A percentile compares a stretch with the other conserved stretches of the same genome.
Conservation (phyloP, 2,329 filamentous ascomycete species). For the Phoma herbarum region DNA sequence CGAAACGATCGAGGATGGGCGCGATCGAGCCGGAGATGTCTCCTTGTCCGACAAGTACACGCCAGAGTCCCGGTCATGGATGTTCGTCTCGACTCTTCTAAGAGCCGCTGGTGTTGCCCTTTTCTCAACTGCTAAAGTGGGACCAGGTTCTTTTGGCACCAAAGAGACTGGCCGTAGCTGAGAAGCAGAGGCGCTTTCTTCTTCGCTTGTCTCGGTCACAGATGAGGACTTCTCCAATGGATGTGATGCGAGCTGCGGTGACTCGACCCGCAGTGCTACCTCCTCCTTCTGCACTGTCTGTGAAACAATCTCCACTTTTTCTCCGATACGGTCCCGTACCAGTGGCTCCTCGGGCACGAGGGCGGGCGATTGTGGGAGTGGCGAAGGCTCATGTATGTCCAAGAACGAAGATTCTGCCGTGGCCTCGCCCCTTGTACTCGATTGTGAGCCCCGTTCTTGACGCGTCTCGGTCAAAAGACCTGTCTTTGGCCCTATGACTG, state of each 20-base stretch:
- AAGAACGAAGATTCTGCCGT: not conserved
- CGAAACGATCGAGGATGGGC: constrained; percentile 22
- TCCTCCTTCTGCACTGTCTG: not conserved
- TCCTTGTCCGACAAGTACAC: constrained; percentile 37
- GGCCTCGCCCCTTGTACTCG: not conserved
- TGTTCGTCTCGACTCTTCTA: not conserved
- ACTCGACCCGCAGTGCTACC: not conserved
- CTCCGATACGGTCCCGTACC: not conserved
- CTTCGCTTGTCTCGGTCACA: not conserved
- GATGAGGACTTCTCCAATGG: not conserved
- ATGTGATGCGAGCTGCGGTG: not conserved
- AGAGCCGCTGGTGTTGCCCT: not conserved
- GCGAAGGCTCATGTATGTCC: constrained; percentile 2
- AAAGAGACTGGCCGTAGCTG: not conserved
- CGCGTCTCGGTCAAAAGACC: not conserved
- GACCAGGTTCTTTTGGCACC: constrained; percentile 2
- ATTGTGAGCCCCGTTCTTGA: not conserved
- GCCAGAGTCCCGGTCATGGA: constrained; percentile 36
- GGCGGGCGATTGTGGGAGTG: constrained; percentile 4
- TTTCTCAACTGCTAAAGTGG: constrained; percentile 9
- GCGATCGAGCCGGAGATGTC: constrained; percentile 13
- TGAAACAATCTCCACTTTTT: not conserved
- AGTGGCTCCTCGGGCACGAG: constrained; percentile 3
- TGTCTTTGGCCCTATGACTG: not conserved
- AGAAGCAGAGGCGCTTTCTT: not conserved